Percentiles rank a stretch among this genome's conserved stretches.
Evolutionary conservation across 2,329 filamentous ascomycete genomes (phyloP).

Genomic region (Fonsecaea nubica): DNA sequence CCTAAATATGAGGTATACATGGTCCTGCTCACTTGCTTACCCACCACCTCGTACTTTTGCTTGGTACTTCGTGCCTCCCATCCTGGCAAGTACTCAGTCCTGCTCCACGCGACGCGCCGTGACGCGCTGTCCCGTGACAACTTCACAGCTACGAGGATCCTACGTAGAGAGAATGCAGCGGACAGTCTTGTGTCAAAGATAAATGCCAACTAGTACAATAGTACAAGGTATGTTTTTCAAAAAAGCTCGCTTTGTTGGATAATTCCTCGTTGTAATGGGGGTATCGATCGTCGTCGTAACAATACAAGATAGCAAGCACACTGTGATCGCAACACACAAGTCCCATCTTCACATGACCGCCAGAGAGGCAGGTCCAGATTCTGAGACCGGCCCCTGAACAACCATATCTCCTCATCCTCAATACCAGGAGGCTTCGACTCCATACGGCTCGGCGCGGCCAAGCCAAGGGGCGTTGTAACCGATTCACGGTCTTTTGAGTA

Average conservation of each 20-base stretch:
- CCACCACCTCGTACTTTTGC: too few species aligned
- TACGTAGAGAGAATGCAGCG: too few species aligned
- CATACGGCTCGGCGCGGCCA: not conserved
- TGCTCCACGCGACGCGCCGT: too few species aligned
- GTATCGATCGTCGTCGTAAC: not conserved
- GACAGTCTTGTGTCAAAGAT: too few species aligned
- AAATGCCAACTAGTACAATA: too few species aligned
- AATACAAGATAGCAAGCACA: not conserved
- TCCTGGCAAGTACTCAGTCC: too few species aligned
- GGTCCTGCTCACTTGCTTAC: too few species aligned
- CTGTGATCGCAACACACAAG: not conserved
- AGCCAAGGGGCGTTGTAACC: not conserved
- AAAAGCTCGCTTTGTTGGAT: not conserved
- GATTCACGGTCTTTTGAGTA: not conserved
- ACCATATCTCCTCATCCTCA: not conserved
- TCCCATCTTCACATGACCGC: not conserved
- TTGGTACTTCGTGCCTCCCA: too few species aligned
- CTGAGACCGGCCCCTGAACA: not conserved
- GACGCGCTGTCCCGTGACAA: too few species aligned
- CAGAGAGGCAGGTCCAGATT: not conserved
- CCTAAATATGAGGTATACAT: too few species aligned
- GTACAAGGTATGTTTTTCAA: too few species aligned
- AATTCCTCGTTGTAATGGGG: not conserved
- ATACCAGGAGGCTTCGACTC: not conserved
- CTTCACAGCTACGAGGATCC: too few species aligned